Percentiles rank a stretch among this genome's conserved stretches.
Evolutionary conservation across 176 grass and related monocot genomes (phyloP).

Genomic region (Alloteropsis semialata): DNA sequence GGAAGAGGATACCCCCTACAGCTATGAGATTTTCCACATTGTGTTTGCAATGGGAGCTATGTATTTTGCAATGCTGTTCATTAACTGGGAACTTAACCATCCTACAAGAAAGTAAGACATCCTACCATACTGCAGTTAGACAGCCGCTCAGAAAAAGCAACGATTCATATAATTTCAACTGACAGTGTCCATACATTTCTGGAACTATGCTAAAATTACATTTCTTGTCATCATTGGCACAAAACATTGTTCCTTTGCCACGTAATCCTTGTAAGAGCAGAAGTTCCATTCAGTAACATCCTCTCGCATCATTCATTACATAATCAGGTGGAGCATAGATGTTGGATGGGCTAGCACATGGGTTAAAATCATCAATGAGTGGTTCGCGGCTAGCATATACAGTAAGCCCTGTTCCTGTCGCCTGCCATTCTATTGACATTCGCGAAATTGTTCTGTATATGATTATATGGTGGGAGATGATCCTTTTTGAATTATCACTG

Average conservation of each 20-base stretch:
- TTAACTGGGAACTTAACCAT: slow-evolving; percentile 87
- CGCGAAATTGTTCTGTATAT: neutral
- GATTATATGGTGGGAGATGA: neutral
- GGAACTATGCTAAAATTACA: neutral
- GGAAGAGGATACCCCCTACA: slow-evolving; percentile 74
- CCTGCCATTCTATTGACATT: neutral
- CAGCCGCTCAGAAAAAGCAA: too few species aligned
- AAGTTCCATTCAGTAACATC: neutral
- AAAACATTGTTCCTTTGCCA: neutral
- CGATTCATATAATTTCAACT: neutral
- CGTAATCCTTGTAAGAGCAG: neutral
- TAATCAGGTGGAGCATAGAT: slow-evolving; percentile 93
- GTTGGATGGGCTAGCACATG: slow-evolving; percentile 90
- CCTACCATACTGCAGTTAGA: neutral
- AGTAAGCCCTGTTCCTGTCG: slow-evolving; percentile 39
- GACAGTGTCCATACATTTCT: neutral
- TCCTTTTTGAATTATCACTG: neutral
- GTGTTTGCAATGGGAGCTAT: slow-evolving; percentile 90
- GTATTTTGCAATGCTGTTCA: slow-evolving; percentile 97
- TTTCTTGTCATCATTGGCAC: neutral
- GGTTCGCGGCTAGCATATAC: slow-evolving; percentile 74
- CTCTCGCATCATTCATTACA: neutral
- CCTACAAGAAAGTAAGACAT: slow-evolving; percentile 69
- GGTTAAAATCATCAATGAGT: slow-evolving; percentile 90
- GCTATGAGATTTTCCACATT: slow-evolving; percentile 75